phyloP scores from a whole-genome alignment of 2,329 filamentous ascomycete species.

The Ceratocystis destructans region DNA sequence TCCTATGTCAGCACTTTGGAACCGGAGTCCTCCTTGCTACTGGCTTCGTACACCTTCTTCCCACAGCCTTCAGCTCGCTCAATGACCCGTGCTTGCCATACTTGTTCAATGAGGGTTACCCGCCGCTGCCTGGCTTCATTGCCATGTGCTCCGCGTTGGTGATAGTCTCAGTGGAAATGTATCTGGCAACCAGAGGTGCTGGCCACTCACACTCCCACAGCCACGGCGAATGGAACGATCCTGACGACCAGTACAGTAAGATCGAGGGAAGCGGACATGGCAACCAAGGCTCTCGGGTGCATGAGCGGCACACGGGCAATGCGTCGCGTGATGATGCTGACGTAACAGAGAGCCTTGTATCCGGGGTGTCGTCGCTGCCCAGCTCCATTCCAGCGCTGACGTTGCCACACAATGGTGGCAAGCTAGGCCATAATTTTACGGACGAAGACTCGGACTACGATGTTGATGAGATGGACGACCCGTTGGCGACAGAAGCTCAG shows the following conservation, averaged over 20 bases:
- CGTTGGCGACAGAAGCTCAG: slow-evolving; percentile 19
- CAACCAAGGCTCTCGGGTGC: slow-evolving; percentile 22
- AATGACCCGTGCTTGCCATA: slow-evolving; percentile 59
- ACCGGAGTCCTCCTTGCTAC: slow-evolving; percentile 79
- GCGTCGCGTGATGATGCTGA: slow-evolving; percentile 41
- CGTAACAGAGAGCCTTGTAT: slow-evolving; percentile 41
- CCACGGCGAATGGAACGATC: slow-evolving; percentile 35
- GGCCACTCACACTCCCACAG: slow-evolving; percentile 46
- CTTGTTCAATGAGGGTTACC: slow-evolving; percentile 69
- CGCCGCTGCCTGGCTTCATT: slow-evolving; percentile 65
- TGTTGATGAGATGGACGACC: slow-evolving; percentile 43
- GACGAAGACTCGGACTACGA: slow-evolving; percentile 39
- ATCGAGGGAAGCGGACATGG: slow-evolving; percentile 3
- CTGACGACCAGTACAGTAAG: slow-evolving; percentile 25
- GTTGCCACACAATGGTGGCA: slow-evolving; percentile 23
- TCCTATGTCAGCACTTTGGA: slow-evolving; percentile 60
- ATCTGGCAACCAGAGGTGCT: slow-evolving; percentile 59
- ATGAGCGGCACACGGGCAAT: slow-evolving; percentile 32
- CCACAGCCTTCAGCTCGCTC: slow-evolving; percentile 52
- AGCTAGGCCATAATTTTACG: slow-evolving; percentile 14
- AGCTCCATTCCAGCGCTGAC: slow-evolving; percentile 31
- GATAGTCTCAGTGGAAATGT: slow-evolving; percentile 78
- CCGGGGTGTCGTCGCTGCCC: slow-evolving; percentile 44
- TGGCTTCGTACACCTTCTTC: slow-evolving; percentile 65
- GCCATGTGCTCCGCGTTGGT: slow-evolving; percentile 70